A percentile compares a stretch with the other conserved stretches of the same genome.
Conservation (phyloP, 805 yeast species). For the Candida nanaspora region DNA sequence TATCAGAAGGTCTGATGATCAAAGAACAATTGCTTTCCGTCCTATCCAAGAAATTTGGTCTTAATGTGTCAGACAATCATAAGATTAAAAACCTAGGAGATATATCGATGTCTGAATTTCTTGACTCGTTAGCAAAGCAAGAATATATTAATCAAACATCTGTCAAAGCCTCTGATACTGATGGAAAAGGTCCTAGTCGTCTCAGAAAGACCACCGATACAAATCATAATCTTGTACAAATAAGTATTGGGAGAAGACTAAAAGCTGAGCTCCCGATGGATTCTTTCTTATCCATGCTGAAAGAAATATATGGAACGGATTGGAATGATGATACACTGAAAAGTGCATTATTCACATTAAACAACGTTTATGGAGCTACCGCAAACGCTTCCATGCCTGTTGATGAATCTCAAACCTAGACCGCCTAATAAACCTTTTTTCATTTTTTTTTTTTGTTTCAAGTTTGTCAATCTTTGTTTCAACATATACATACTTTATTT, state of each 20-base stretch:
- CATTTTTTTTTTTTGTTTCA: too few relatives aligned
- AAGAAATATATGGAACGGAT: constrained; percentile 15
- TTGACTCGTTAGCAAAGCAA: constrained; percentile 16
- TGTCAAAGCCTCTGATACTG: neutral
- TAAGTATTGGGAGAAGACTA: constrained; percentile 23
- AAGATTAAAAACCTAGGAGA: constrained; percentile 12
- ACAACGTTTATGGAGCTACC: constrained; percentile 8
- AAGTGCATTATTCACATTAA: constrained; percentile 18
- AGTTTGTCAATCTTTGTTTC: too few relatives aligned
- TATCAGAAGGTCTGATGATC: constrained; percentile 21
- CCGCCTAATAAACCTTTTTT: too few relatives aligned
- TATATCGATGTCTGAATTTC: constrained; percentile 14
- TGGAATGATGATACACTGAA: constrained; percentile 23
- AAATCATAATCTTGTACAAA: constrained; percentile 17
- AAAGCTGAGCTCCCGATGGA: constrained; percentile 18
- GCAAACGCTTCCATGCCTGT: too few relatives aligned
- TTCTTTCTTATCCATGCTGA: constrained; percentile 18
- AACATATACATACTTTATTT: neutral
- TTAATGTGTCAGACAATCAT: constrained; percentile 15
- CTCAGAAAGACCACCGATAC: constrained; percentile 5
- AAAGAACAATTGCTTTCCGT: constrained; percentile 19
- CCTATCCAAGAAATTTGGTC: constrained; percentile 16
- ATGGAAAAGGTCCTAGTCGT: constrained; percentile 3
- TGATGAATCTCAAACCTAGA: neutral
- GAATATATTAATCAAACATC: constrained; percentile 17